phyloP scores from a whole-genome alignment of 352 stramenopile species.

The Elongisporangium prolatum region DNA sequence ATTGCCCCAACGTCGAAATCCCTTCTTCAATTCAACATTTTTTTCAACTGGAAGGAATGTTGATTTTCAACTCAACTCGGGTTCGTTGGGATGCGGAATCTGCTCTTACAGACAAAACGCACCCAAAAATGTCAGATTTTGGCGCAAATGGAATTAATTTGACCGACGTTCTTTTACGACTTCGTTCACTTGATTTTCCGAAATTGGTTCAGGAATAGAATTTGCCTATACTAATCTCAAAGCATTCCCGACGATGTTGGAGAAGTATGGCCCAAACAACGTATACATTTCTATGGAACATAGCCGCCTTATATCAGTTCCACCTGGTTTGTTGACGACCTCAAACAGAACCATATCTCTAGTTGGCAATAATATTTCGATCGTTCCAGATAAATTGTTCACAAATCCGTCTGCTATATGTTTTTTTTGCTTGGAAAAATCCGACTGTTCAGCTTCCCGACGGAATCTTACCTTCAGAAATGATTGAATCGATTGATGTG shows the following conservation, averaged over 20 bases:
- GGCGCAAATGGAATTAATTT: slow-evolving; percentile 18
- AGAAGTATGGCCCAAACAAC: slow-evolving; percentile 19
- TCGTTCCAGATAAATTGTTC: too few relatives aligned
- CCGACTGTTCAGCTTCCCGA: too few relatives aligned
- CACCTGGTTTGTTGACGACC: too few relatives aligned
- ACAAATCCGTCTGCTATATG: too few relatives aligned
- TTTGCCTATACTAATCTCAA: slow-evolving; percentile 24
- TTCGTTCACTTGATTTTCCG: slow-evolving; percentile 17
- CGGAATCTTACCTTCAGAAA: too few relatives aligned
- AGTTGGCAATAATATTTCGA: too few relatives aligned
- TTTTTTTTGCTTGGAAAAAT: too few relatives aligned
- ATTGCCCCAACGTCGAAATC: slow-evolving; percentile 26
- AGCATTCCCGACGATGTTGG: slow-evolving; percentile 20
- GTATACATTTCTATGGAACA: too few relatives aligned
- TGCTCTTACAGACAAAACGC: slow-evolving; percentile 8
- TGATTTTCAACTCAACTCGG: slow-evolving; percentile 27
- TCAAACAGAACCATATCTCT: too few relatives aligned
- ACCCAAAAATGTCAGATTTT: slow-evolving; percentile 7
- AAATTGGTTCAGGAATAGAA: slow-evolving; percentile 11
- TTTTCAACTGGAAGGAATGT: slow-evolving; percentile 17
- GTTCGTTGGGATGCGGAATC: slow-evolving; percentile 14
- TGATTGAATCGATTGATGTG: too few relatives aligned
- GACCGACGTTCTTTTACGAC: slow-evolving; percentile 12
- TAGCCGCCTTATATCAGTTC: too few relatives aligned
- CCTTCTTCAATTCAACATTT: slow-evolving; percentile 17